These are phyloP conservation scores for Triangularia verruculosa DNA, from an alignment of 2,329 filamentous ascomycete genomes.

Conservation along the genomic window DNA sequence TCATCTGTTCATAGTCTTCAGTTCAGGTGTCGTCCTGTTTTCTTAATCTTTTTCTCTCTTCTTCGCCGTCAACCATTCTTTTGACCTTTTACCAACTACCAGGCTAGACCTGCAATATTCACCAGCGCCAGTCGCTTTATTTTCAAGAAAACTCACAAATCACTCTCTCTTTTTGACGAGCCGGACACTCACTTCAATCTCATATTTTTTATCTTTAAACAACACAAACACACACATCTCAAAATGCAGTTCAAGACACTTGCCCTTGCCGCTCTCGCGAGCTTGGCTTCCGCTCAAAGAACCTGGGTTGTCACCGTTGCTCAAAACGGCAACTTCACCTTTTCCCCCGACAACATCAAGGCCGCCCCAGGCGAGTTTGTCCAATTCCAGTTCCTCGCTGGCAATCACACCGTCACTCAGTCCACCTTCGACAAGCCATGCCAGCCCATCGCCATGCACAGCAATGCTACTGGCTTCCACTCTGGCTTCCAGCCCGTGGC, in stretches of 20 bases:
- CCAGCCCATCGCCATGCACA: constrained; percentile 55
- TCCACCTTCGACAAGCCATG: constrained; percentile 72
- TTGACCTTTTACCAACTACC: constrained; percentile 29
- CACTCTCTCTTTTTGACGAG: constrained; percentile 32
- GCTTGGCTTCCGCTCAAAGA: constrained; percentile 40
- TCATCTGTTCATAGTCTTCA: constrained; percentile 26
- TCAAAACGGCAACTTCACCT: constrained; percentile 55
- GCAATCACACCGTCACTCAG: constrained; percentile 78
- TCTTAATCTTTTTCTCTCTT: constrained; percentile 27
- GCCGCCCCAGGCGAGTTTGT: constrained; percentile 62
- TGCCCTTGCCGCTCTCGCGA: constrained; percentile 46
- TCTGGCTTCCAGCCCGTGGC: constrained; percentile 65
- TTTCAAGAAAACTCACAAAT: constrained; percentile 6
- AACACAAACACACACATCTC: constrained; percentile 28
- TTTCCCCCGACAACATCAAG: constrained; percentile 63
- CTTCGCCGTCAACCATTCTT: constrained; percentile 29
- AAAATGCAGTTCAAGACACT: constrained; percentile 54
- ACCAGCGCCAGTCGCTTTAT: constrained; percentile 47
- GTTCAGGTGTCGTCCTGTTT: constrained; percentile 21
- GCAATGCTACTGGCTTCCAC: constrained; percentile 58
- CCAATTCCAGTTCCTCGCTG: constrained; percentile 63
- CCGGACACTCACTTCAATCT: constrained; percentile 28
- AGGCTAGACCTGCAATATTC: constrained; percentile 48
- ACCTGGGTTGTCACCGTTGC: constrained; percentile 54
- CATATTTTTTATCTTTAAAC: constrained; percentile 20